Percentiles rank a stretch among this genome's conserved stretches.
Conservation (phyloP, 345 rosid species). For the Lepidium sativum region DNA sequence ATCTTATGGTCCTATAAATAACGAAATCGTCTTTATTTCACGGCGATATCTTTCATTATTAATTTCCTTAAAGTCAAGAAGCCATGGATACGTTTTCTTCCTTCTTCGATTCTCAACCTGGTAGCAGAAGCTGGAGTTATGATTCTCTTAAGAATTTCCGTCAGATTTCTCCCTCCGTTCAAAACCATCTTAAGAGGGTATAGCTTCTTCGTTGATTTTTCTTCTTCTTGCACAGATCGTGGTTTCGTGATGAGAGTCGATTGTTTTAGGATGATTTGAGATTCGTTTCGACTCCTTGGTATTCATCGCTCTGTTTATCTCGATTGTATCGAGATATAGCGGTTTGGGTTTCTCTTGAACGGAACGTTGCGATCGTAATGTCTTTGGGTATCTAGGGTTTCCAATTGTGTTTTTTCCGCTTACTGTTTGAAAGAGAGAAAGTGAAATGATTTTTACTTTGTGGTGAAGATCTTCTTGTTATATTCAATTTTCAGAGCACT, state of each 20-base stretch:
- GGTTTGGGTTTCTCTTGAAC: neutral
- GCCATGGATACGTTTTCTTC: conserved; percentile 72
- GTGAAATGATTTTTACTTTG: neutral
- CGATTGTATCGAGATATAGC: neutral
- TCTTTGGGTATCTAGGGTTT: conserved; percentile 14
- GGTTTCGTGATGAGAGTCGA: neutral
- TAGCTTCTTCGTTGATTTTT: neutral
- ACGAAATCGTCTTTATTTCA: neutral
- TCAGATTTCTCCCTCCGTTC: conserved; percentile 64
- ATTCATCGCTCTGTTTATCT: neutral
- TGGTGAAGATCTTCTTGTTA: neutral
- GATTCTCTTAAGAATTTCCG: conserved; percentile 60
- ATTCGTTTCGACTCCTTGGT: neutral
- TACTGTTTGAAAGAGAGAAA: neutral
- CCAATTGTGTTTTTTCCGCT: neutral
- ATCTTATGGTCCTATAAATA: neutral
- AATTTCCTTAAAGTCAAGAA: neutral
- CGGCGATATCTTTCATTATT: neutral
- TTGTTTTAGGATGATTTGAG: neutral
- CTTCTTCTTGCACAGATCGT: neutral
- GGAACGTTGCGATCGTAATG: neutral
- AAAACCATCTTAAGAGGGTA: conserved; percentile 87
- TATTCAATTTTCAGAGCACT: no score
- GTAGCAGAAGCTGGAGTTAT: conserved; percentile 49
- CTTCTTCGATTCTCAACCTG: conserved; percentile 59